These are phyloP conservation scores for Monotropa hypopitys DNA, from an alignment of 179 eudicot genomes.

Conservation along the genomic window DNA sequence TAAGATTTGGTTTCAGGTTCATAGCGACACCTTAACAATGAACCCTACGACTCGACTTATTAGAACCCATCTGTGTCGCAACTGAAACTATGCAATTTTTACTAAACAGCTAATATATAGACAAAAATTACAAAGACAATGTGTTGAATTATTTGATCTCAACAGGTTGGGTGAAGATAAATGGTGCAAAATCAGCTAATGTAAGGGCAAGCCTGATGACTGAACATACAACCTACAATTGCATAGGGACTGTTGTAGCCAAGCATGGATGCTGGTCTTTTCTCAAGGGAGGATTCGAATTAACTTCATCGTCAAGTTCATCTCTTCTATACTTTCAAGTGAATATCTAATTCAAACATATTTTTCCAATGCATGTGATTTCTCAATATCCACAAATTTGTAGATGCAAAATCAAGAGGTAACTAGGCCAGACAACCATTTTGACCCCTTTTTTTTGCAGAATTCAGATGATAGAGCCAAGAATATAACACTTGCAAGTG, in stretches of 20 bases:
- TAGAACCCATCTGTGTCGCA: background rate
- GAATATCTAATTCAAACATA: background rate
- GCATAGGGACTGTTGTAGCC: constrained; percentile 73
- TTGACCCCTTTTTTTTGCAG: constrained; percentile 19
- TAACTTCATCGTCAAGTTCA: constrained; percentile 33
- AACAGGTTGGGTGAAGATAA: constrained; percentile 68
- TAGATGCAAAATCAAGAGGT: background rate
- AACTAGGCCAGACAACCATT: too few species aligned
- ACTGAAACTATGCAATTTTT: background rate
- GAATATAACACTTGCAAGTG: constrained; percentile 39
- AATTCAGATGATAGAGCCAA: constrained; percentile 29
- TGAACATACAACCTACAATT: constrained; percentile 22
- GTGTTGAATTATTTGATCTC: background rate
- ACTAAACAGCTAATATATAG: background rate
- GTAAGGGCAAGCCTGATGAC: constrained; percentile 42
- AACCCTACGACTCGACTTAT: too few species aligned
- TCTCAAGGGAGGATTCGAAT: constrained; percentile 78
- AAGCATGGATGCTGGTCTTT: constrained; percentile 82
- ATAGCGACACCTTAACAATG: too few species aligned
- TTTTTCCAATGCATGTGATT: background rate
- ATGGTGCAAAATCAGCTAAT: constrained; percentile 35
- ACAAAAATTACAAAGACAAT: background rate
- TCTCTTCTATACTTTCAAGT: constrained; percentile 57
- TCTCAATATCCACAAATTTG: background rate
- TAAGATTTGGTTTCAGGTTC: too few species aligned